A percentile compares a stretch with the other conserved stretches of the same genome.
phyloP scores from a whole-genome alignment of 2,329 filamentous ascomycete species.

The Tolypocladium guangdongense region DNA sequence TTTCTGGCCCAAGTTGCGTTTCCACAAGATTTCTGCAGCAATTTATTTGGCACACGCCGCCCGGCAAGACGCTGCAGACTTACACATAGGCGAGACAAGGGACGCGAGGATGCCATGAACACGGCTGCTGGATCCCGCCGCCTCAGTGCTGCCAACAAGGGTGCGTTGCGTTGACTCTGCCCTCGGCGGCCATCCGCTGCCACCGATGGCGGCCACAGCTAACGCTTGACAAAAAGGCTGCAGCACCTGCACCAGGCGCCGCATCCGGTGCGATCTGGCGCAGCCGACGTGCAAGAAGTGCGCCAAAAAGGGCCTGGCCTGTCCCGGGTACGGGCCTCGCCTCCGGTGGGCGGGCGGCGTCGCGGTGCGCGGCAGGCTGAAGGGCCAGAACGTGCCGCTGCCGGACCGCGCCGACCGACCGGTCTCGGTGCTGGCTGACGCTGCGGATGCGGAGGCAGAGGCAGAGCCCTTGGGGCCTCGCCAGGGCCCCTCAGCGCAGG shows the following conservation, averaged over 20 bases:
- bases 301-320: slow-evolving; percentile 15
- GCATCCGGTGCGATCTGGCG: slow-evolving; percentile 16
- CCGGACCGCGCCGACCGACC: neutral
- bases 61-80: neutral
- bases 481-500: neutral
- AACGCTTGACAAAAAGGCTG: slow-evolving; percentile 8
- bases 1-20: neutral
- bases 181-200: too few relatives aligned
- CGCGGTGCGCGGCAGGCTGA: slow-evolving; percentile 14
- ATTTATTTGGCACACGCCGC: neutral
- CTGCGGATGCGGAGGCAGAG: neutral
- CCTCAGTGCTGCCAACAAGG: neutral
- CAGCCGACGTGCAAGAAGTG: slow-evolving; percentile 16
- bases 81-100: neutral
- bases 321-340: slow-evolving; percentile 14
- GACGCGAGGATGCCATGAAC: neutral
- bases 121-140: neutral
- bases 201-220: neutral
- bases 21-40: neutral
- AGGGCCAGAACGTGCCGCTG: slow-evolving; percentile 9
- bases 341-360: slow-evolving; percentile 18
- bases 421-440: neutral
- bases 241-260: slow-evolving; percentile 15
- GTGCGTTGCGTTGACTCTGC: neutral
- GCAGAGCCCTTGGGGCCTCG: neutral